These are phyloP conservation scores for Dacryopinax spathularia DNA, from an alignment of 768 basidiomycete genomes.

Conservation along the genomic window DNA sequence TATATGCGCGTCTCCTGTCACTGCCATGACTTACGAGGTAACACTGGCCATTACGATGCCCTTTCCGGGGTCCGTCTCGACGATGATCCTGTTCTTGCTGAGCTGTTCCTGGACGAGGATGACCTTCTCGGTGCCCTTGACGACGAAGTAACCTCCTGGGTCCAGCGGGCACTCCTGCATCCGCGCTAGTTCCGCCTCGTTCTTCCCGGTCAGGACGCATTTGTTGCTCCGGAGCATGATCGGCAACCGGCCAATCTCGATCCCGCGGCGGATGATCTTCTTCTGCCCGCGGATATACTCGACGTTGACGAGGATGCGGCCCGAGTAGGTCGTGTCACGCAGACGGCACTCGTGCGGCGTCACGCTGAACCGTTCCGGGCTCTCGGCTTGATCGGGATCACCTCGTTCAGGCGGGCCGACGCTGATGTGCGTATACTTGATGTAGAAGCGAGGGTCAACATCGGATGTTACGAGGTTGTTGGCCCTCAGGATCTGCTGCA, in stretches of 20 bases:
- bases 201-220: constrained; percentile 71
- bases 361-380: constrained; percentile 34
- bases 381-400: constrained; percentile 64
- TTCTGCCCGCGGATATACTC: constrained; percentile 87
- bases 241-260: constrained; percentile 80
- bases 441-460: constrained; percentile 90
- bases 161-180: constrained; percentile 97
- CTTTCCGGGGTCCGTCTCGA: constrained; percentile 83
- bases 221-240: constrained; percentile 96
- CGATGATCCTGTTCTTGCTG: constrained; percentile 98
- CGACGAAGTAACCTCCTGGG: constrained; percentile 98
- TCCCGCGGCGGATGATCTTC: constrained; percentile 66
- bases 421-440: constrained; percentile 90
- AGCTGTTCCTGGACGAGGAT: constrained; percentile 97
- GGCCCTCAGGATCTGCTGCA: constrained; percentile 89
- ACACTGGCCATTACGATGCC: constrained; percentile 87
- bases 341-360: constrained; percentile 96
- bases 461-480: constrained; percentile 92
- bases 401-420: constrained; percentile 85
- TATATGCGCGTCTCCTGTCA: constrained; percentile 24
- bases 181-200: constrained; percentile 68
- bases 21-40: constrained; percentile 60
- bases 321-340: constrained; percentile 87
- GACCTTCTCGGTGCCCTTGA: constrained; percentile 98
- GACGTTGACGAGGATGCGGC: constrained; percentile 83